Conservation (phyloP, 2,329 filamentous ascomycete genomes). For the Plectosphaerella sp. region DNA sequence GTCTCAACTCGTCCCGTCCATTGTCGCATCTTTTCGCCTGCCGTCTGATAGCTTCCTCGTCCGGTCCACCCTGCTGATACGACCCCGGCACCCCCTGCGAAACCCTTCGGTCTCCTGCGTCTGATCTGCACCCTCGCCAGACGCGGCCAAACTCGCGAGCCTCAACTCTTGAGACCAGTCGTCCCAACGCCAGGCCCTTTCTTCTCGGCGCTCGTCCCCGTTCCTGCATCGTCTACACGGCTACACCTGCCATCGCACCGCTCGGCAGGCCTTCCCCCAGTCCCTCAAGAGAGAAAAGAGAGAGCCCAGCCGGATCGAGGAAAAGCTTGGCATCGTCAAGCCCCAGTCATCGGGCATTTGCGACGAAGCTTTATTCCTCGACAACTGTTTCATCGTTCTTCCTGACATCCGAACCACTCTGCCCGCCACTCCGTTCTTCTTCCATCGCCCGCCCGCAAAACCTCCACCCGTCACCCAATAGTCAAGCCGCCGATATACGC, state of each 20-base stretch:
- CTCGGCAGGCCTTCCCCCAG: too few species aligned
- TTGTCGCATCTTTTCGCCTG: slow-evolving; percentile 18
- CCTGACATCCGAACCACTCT: slow-evolving; percentile 26
- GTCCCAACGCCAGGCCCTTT: too few species aligned
- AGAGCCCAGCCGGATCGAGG: slow-evolving; percentile 1
- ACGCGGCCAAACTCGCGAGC: neutral
- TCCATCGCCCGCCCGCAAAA: too few species aligned
- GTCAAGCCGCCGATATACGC: neutral
- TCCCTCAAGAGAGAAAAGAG: too few species aligned
- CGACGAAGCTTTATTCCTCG: slow-evolving; percentile 8
- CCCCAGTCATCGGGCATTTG: slow-evolving; percentile 9
- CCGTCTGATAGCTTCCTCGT: slow-evolving; percentile 19
- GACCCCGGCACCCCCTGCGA: slow-evolving; percentile 26
- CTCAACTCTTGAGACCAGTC: neutral
- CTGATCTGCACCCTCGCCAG: slow-evolving; percentile 27
- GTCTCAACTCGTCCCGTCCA: slow-evolving; percentile 34
- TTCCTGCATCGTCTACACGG: neutral
- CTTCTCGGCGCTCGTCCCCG: neutral
- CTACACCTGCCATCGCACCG: neutral
- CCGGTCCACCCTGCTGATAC: slow-evolving; percentile 14
- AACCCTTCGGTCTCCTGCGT: slow-evolving; percentile 37
- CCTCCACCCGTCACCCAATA: neutral
- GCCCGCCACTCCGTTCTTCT: neutral
- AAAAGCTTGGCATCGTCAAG: slow-evolving; percentile 6
- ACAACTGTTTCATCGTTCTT: slow-evolving; percentile 28